Evolutionary conservation across 352 stramenopile species (phyloP).

Genomic region (Globisporangium echinulatum): DNA sequence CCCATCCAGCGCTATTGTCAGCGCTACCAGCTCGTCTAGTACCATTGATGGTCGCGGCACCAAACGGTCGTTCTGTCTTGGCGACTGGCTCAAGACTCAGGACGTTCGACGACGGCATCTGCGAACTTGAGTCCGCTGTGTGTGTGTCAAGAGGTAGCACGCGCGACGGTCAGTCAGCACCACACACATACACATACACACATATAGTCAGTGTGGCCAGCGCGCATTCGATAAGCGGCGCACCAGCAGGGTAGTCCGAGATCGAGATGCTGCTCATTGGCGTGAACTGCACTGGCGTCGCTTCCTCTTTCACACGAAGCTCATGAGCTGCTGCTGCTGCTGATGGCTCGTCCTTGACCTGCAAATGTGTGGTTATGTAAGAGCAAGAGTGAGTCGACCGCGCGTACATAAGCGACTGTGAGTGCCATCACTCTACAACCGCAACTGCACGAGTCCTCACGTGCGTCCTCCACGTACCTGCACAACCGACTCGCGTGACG

Average conservation of each 20-base stretch:
- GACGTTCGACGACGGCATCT: constrained; percentile 8
- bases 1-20: constrained; percentile 14
- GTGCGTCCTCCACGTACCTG: neutral
- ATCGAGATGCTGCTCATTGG: neutral
- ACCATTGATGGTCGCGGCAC: too few species aligned
- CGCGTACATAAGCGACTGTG: neutral
- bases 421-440: neutral
- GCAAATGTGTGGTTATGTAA: too few species aligned
- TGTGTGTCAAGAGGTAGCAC: neutral
- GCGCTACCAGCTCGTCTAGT: too few species aligned
- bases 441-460: neutral
- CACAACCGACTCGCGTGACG: neutral
- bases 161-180: neutral
- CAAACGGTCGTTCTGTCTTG: neutral
- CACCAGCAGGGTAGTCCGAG: neutral
- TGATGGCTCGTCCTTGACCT: too few species aligned
- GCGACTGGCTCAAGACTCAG: constrained; percentile 9
- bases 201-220: too few species aligned
- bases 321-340: neutral
- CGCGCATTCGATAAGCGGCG: too few species aligned
- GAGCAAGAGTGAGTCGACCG: neutral
- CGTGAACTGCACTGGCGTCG: neutral
- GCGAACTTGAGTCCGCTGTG: neutral
- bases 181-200: too few species aligned
- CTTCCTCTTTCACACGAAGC: neutral